Evolutionary conservation across 192 early-diverging fungal genomes (phyloP).

Genomic region (Entrophospora sp.): DNA sequence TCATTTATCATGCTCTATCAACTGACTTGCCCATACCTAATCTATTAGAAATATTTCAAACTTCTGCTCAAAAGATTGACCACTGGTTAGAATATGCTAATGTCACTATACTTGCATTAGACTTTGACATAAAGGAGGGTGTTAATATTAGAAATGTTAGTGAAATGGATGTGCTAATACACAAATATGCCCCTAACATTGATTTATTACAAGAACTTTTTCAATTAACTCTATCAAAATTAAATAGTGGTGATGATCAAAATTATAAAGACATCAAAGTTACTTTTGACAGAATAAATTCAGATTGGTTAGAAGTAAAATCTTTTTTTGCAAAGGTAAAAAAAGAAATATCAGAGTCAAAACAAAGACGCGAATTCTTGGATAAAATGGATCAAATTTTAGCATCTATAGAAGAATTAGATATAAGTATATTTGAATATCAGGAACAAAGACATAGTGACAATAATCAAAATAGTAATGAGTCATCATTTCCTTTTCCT

Average conservation of each 20-base stretch:
- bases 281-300: conserved; percentile 35
- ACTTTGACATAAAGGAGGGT: conserved; percentile 40
- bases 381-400: conserved; percentile 34
- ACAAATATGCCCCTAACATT: conserved; percentile 37
- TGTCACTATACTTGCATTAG: conserved; percentile 42
- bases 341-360: conserved; percentile 34
- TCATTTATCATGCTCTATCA: conserved; percentile 35
- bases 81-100: conserved; percentile 46
- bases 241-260: conserved; percentile 22
- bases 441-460: conserved; percentile 31
- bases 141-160: conserved; percentile 27
- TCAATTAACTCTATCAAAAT: conserved; percentile 19
- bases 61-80: conserved; percentile 26
- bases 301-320: conserved; percentile 47
- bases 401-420: conserved; percentile 33
- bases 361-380: conserved; percentile 26
- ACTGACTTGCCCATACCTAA: conserved; percentile 29
- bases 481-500: conserved; percentile 7
- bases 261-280: conserved; percentile 22
- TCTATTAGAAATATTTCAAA: conserved; percentile 26
- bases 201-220: conserved; percentile 35
- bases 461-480: not conserved
- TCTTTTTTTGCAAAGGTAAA: conserved; percentile 46
- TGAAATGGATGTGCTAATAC: conserved; percentile 34
- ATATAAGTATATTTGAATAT: conserved; percentile 34